A percentile compares a stretch with the other conserved stretches of the same genome.
These are phyloP conservation scores for Coniochaeta sp. DNA, from an alignment of 2,329 filamentous ascomycete species.

Conservation along the genomic window DNA sequence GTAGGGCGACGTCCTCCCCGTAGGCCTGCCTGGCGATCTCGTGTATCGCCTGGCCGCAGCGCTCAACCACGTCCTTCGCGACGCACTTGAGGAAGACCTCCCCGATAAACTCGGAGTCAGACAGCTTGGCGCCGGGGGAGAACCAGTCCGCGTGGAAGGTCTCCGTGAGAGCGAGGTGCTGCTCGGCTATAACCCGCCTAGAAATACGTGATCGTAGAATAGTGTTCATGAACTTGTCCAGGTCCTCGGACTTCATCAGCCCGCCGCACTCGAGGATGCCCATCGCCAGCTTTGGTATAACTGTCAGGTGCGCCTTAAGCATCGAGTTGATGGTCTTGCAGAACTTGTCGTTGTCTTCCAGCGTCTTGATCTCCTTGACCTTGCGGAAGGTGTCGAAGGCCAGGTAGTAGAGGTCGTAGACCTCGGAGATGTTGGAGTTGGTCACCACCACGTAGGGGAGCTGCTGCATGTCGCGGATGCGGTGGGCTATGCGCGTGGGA, in stretches of 20 bases:
- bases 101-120: constrained; percentile 79
- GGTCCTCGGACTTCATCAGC: constrained; percentile 70
- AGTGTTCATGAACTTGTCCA: constrained; percentile 94
- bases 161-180: constrained; percentile 90
- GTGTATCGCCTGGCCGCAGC: constrained; percentile 70
- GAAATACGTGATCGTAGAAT: constrained; percentile 89
- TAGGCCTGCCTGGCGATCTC: constrained; percentile 70
- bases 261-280: constrained; percentile 86
- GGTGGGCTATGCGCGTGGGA: constrained; percentile 82
- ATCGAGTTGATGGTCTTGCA: constrained; percentile 75
- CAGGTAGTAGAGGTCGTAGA: constrained; percentile 94
- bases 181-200: constrained; percentile 91
- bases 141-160: constrained; percentile 90
- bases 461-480: constrained; percentile 94
- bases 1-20: constrained; percentile 62
- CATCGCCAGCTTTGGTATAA: constrained; percentile 92
- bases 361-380: constrained; percentile 71
- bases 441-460: constrained; percentile 92
- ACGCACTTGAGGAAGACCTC: constrained; percentile 93
- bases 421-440: constrained; percentile 88
- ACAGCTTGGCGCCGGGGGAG: constrained; percentile 69
- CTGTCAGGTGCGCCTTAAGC: constrained; percentile 79
- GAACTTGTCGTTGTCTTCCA: constrained; percentile 85
- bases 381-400: constrained; percentile 91
- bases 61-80: constrained; percentile 79